Base-by-base conservation (phyloP, 2,329 filamentous ascomycete species). In the Xylaria polymorpha region DNA sequence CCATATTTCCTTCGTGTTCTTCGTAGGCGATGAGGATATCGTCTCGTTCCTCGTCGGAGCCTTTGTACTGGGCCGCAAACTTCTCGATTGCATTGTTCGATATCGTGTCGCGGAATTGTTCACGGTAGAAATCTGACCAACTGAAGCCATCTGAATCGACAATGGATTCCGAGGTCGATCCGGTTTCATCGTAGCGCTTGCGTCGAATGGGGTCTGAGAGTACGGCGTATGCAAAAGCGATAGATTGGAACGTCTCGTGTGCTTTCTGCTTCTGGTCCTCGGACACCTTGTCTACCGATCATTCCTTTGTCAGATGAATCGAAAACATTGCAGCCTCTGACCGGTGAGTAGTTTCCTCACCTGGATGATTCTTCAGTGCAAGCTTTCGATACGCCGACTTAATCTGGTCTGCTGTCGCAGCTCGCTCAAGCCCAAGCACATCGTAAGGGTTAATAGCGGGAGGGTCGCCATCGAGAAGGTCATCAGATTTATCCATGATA, bases 191-290 rank as follows among this genome's bases (percentile, higher is more conserved):
- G 83, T 97, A 99, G 68, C 93, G 92, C 74, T 90, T 90, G 74
- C 96, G 92, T 62, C 96, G 90, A 22, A 86, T 85, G 25, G 91
- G 86, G 74, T 98, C 93, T 39, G 93, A 97, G 43, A 99, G 92
- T 59, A 99, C 88, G 41, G 94, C 95, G 78, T 98, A 97, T 61
- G 96, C 95, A 77, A 98, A 95, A 29, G 95, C 95, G 74, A 99
- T 90, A 74, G 92, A 86, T 81, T 99, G 96, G 80, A 99, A 99
- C 63, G 88, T 91, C 69, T 86, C 85, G 75, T 97, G 91, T 1
- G 96, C 95, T 50, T 86, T 83, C 32, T 90, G 86, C 77, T 93
- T 94, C 61, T 91, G 83, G 25, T 89, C 85, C 0, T 87, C 84
- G 18, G 88, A 74, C 4, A 90, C 93, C 83, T 97, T 97, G 86